Evolutionary conservation across 495 filamentous ascomycete genomes (phyloP).

Genomic region (Friedmanniomyces simplex): DNA sequence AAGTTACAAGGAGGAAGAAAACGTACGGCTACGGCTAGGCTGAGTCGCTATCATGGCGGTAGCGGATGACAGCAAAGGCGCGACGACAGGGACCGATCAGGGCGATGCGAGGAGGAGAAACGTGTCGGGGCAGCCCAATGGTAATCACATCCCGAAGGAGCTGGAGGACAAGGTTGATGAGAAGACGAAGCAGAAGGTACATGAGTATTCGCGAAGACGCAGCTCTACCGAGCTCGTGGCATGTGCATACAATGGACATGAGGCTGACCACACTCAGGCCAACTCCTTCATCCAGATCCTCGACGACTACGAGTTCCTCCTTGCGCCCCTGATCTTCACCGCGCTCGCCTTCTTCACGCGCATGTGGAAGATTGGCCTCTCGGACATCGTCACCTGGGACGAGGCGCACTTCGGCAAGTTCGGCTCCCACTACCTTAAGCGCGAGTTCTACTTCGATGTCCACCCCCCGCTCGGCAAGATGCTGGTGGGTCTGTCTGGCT

Average conservation of each 20-base stretch:
- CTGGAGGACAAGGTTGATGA: constrained; percentile 43
- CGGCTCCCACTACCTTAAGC: constrained; percentile 95
- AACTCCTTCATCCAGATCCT: constrained; percentile 52
- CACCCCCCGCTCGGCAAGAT: constrained; percentile 97
- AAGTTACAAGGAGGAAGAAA: background rate
- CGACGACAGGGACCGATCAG: constrained; percentile 59
- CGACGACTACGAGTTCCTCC: constrained; percentile 72
- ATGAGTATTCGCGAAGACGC: background rate
- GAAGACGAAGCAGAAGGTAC: constrained; percentile 57
- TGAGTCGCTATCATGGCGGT: constrained; percentile 22
- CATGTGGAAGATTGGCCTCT: constrained; percentile 89
- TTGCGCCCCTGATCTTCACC: constrained; percentile 84
- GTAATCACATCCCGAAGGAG: constrained; percentile 32
- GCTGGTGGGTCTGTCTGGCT: constrained; percentile 90
- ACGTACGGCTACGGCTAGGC: background rate
- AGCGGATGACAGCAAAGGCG: constrained; percentile 10
- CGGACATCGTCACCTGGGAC: constrained; percentile 96
- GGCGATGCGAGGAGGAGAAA: constrained; percentile 67
- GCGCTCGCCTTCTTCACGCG: constrained; percentile 84
- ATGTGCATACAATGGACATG: background rate
- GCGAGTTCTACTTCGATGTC: constrained; percentile 99
- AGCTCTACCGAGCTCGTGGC: background rate
- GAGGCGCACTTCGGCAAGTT: constrained; percentile 99
- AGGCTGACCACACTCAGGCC: constrained; percentile 19
- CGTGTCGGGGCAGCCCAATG: constrained; percentile 43